Conservation (phyloP, 1,284 basidiomycete genomes). For the Phlebopus sp. region DNA sequence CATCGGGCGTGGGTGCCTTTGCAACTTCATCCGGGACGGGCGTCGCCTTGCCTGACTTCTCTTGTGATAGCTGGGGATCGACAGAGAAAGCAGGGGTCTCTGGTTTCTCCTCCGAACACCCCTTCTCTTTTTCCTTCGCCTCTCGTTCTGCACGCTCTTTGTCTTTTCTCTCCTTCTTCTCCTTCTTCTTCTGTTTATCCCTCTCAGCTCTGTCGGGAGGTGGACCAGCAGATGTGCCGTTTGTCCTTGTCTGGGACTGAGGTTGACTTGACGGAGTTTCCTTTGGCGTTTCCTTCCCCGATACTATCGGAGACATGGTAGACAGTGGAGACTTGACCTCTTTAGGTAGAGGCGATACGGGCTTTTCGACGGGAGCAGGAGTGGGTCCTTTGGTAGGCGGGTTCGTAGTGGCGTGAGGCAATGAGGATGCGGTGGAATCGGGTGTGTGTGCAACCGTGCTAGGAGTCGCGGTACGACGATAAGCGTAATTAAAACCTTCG, state of each 20-base stretch:
- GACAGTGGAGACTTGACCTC: conserved; percentile 31
- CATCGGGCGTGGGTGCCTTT: conserved; percentile 30
- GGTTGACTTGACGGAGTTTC: conserved; percentile 30
- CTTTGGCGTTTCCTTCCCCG: conserved; percentile 30
- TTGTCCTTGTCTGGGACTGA: conserved; percentile 26
- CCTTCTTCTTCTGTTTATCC: conserved; percentile 54
- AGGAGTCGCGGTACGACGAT: conserved; percentile 69
- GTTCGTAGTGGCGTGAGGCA: conserved; percentile 30
- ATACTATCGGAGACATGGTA: conserved; percentile 25
- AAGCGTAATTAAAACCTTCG: conserved; percentile 93
- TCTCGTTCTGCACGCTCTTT: conserved; percentile 41
- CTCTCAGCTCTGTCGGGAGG: conserved; percentile 43
- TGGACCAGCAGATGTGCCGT: conserved; percentile 38
- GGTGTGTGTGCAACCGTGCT: conserved; percentile 41
- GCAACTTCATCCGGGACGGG: conserved; percentile 33
- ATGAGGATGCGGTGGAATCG: conserved; percentile 36
- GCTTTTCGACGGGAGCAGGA: conserved; percentile 39
- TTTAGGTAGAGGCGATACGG: conserved; percentile 36
- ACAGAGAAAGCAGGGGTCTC: conserved; percentile 23
- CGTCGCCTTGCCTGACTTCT: conserved; percentile 43
- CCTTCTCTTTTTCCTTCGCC: conserved; percentile 36
- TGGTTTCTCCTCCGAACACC: conserved; percentile 33
- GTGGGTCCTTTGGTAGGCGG: conserved; percentile 39
- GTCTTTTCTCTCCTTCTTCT: conserved; percentile 58
- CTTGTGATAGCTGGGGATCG: conserved; percentile 19